Evolutionary conservation across 2,329 filamentous ascomycete species (phyloP).

Genomic region (Ophiostoma fasciatum): DNA sequence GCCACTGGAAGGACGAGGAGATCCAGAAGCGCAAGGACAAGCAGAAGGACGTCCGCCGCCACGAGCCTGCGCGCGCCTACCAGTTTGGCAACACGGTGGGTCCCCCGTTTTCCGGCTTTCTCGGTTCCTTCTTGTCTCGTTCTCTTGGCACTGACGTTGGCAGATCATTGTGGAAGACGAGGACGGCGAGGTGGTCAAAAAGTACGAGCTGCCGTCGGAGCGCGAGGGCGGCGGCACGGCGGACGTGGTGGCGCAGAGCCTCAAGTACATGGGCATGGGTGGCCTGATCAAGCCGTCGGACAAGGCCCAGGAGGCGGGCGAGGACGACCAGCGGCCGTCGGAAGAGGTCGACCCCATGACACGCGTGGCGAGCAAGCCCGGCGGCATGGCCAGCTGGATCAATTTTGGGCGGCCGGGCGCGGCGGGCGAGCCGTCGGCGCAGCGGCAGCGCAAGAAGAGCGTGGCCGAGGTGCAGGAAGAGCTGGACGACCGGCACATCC

Average conservation of each 20-base stretch:
- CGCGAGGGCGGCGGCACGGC: slow-evolving; percentile 21
- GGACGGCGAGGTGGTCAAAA: slow-evolving; percentile 71
- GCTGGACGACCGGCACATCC: slow-evolving; percentile 54
- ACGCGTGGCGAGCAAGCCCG: slow-evolving; percentile 22
- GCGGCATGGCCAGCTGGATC: slow-evolving; percentile 34
- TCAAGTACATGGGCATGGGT: slow-evolving; percentile 41
- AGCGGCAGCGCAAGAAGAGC: slow-evolving; percentile 24
- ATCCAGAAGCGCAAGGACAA: slow-evolving; percentile 47
- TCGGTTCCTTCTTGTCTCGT: neutral
- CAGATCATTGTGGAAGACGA: slow-evolving; percentile 74
- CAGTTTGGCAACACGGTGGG: slow-evolving; percentile 71
- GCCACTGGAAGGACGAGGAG: slow-evolving; percentile 42
- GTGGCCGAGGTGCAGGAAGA: slow-evolving; percentile 29
- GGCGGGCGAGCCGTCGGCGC: slow-evolving; percentile 16
- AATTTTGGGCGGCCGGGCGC: slow-evolving; percentile 23
- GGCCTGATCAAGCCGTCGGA: slow-evolving; percentile 26
- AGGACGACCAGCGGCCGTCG: too few species aligned
- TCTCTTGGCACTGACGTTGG: neutral
- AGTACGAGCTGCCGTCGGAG: slow-evolving; percentile 55
- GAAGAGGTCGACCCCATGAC: slow-evolving; percentile 9
- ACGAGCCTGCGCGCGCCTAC: slow-evolving; percentile 67
- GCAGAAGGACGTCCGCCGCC: slow-evolving; percentile 36
- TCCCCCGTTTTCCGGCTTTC: slow-evolving; percentile 16
- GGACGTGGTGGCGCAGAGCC: slow-evolving; percentile 26
- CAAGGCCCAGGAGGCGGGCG: slow-evolving; percentile 15